These are phyloP conservation scores for Basipetospora chlamydospora DNA, from an alignment of 2,329 filamentous ascomycete genomes.

Conservation along the genomic window DNA sequence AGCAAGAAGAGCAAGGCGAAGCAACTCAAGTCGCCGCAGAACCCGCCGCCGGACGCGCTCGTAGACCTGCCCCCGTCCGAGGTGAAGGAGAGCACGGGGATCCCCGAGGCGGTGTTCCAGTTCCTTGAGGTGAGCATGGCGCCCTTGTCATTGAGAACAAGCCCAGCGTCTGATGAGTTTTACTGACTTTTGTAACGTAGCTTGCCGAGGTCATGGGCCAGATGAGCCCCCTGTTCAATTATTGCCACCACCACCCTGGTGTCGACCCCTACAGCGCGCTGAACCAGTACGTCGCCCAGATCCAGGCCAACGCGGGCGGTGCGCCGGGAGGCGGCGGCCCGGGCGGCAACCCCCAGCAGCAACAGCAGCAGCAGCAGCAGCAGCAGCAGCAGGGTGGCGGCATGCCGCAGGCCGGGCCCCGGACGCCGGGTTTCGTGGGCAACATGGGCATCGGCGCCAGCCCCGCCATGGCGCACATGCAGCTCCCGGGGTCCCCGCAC, in stretches of 20 bases:
- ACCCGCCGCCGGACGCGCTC: conserved; percentile 39
- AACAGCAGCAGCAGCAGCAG: conserved; percentile 19
- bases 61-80: conserved; percentile 44
- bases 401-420: too few species aligned
- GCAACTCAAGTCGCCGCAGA: conserved; percentile 43
- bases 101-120: conserved; percentile 46
- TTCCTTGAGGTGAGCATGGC: conserved; percentile 44
- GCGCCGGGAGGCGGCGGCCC: background rate
- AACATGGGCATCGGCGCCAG: conserved; percentile 46
- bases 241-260: conserved; percentile 37
- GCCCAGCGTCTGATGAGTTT: conserved; percentile 4
- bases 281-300: conserved; percentile 42
- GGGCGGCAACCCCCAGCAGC: background rate
- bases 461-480: conserved; percentile 43
- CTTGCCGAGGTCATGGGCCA: conserved; percentile 52
- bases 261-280: conserved; percentile 44
- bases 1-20: conserved; percentile 50
- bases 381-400: too few species aligned
- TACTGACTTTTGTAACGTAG: conserved; percentile 18
- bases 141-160: background rate
- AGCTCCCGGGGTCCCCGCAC: conserved; percentile 48
- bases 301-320: conserved; percentile 18
- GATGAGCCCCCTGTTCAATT: conserved; percentile 49
- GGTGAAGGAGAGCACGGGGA: conserved; percentile 40
- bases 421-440: conserved; percentile 35